Conservation (phyloP, 257 asterid species). For the Euphrasia confusa region DNA sequence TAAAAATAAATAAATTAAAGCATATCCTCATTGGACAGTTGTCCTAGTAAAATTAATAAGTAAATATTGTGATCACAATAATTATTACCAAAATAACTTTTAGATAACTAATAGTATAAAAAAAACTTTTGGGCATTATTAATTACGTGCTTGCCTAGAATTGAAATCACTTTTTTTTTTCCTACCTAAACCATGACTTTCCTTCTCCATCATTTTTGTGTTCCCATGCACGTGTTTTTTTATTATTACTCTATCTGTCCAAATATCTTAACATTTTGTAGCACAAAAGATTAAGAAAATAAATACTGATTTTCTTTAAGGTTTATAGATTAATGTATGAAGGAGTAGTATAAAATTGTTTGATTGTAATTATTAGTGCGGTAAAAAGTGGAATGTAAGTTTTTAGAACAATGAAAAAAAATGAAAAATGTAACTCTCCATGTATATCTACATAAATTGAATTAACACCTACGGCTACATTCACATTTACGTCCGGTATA, state of each 20-base stretch:
- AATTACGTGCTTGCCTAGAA: conserved; percentile 33
- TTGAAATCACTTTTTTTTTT: conserved; percentile 28
- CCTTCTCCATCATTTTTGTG: conserved; percentile 26
- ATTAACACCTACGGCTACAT: too few species aligned
- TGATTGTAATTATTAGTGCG: too few species aligned
- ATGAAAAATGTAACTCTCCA: too few species aligned
- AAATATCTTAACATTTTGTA: too few species aligned
- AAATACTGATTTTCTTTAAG: too few species aligned
- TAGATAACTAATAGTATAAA: neutral
- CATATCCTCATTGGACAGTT: conserved; percentile 42
- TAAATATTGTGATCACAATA: neutral
- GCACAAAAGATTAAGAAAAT: too few species aligned
- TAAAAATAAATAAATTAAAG: neutral
- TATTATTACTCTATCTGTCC: neutral
- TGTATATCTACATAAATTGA: too few species aligned
- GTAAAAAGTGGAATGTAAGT: too few species aligned
- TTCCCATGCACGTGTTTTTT: conserved; percentile 22
- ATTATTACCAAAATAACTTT: too few species aligned
- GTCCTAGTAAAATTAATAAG: conserved; percentile 23
- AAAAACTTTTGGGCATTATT: conserved; percentile 36
- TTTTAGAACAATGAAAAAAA: too few species aligned
- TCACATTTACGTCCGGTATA: neutral
- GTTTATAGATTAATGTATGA: too few species aligned
- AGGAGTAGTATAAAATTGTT: too few species aligned
- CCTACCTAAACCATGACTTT: conserved; percentile 60